These are phyloP conservation scores for Gossypium gossypioides DNA, from an alignment of 441 rosid genomes.

Conservation along the genomic window DNA sequence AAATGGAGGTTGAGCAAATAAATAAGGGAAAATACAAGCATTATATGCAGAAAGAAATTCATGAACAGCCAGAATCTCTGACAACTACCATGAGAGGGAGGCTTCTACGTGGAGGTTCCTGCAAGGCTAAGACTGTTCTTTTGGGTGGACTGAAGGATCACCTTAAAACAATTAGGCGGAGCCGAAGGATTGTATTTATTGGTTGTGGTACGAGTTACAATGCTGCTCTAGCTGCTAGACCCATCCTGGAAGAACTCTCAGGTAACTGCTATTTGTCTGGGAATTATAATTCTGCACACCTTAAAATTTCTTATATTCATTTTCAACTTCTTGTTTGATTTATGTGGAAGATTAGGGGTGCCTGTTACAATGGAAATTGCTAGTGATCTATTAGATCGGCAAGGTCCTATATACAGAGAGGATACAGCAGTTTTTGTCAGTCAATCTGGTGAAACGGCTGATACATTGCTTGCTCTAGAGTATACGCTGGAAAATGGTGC, in stretches of 20 bases:
- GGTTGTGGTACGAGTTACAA: slow-evolving; percentile 97
- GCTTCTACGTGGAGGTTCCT: slow-evolving; percentile 79
- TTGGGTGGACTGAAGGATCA: slow-evolving; percentile 94
- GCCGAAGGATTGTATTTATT: slow-evolving; percentile 74
- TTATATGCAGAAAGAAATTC: slow-evolving; percentile 96
- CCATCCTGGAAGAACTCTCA: slow-evolving; percentile 87
- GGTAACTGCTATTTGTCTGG: slow-evolving; percentile 27
- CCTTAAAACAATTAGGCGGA: slow-evolving; percentile 77
- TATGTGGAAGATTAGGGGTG: slow-evolving; percentile 37
- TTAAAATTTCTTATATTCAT: background rate
- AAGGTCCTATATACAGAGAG: slow-evolving; percentile 92
- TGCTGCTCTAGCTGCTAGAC: slow-evolving; percentile 87
- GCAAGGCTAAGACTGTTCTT: slow-evolving; percentile 73
- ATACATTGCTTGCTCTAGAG: slow-evolving; percentile 69
- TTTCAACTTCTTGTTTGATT: background rate
- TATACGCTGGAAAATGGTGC: slow-evolving; percentile 85
- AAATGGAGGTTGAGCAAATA: slow-evolving; percentile 97
- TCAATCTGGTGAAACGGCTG: slow-evolving; percentile 99
- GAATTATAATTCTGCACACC: background rate
- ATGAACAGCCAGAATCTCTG: slow-evolving; percentile 89
- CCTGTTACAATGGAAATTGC: slow-evolving; percentile 97
- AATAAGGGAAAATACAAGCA: slow-evolving; percentile 79
- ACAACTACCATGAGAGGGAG: slow-evolving; percentile 98
- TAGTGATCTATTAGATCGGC: slow-evolving; percentile 82
- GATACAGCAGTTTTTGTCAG: slow-evolving; percentile 95